phyloP scores from a whole-genome alignment of 1,284 basidiomycete species.

The Lentinula novae-zelandiae region DNA sequence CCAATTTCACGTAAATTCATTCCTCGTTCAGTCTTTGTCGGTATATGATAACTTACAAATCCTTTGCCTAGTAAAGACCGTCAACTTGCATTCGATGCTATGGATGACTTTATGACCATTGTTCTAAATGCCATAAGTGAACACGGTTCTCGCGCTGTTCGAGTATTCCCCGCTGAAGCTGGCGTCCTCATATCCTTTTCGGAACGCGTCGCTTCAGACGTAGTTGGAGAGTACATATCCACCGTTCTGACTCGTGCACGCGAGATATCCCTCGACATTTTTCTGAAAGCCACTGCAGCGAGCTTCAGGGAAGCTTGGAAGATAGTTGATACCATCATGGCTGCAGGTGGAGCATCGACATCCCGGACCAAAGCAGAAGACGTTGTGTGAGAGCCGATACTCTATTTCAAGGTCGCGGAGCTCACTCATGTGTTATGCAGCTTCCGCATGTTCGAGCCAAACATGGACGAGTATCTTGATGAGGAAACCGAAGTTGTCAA shows the following conservation, averaged over 20 bases:
- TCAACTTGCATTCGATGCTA: constrained; percentile 80
- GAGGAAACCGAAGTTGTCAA: constrained; percentile 89
- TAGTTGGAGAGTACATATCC: constrained; percentile 86
- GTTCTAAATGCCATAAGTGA: constrained; percentile 64
- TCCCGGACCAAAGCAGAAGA: constrained; percentile 65
- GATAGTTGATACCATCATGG: constrained; percentile 75
- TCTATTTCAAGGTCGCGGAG: constrained; percentile 9
- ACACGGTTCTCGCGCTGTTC: constrained; percentile 77
- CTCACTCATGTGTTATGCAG: constrained; percentile 34
- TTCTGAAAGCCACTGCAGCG: constrained; percentile 84
- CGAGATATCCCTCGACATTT: constrained; percentile 70
- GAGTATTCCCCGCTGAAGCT: constrained; percentile 81
- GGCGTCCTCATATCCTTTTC: constrained; percentile 74
- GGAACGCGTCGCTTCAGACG: constrained; percentile 72
- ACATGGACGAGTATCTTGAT: constrained; percentile 96
- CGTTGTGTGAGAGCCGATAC: constrained; percentile 57
- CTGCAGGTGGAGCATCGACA: constrained; percentile 38
- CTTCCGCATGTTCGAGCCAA: constrained; percentile 89
- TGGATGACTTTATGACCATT: constrained; percentile 84
- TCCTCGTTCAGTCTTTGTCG: neutral
- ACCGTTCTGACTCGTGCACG: constrained; percentile 77
- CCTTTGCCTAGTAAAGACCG: constrained; percentile 36
- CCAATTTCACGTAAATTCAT: constrained; percentile 71
- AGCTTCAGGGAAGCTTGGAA: constrained; percentile 87
- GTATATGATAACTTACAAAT: constrained; percentile 7